A percentile compares a stretch with the other conserved stretches of the same genome.
phyloP scores from a whole-genome alignment of 257 asterid genomes.

The Nicotiana tomentosiformis region DNA sequence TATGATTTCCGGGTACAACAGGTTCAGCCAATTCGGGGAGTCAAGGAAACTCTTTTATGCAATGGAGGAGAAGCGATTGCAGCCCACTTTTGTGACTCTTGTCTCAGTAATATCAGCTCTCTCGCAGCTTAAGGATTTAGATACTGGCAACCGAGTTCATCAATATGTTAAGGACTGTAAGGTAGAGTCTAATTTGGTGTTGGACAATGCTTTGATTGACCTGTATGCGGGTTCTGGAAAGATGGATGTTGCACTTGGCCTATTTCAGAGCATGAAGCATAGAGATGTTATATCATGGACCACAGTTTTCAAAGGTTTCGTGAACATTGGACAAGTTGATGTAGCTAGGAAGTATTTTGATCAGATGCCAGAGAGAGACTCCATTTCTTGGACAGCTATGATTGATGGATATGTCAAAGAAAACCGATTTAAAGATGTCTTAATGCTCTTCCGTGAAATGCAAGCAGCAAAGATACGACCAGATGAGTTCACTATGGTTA shows the following conservation, averaged over 20 bases:
- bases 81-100: conserved; percentile 25
- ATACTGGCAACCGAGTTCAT: conserved; percentile 18
- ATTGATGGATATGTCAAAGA: conserved; percentile 25
- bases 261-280: conserved; percentile 17
- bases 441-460: conserved; percentile 29
- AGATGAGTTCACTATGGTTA: conserved; percentile 28
- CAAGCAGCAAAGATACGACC: conserved; percentile 20
- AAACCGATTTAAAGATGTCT: conserved; percentile 23
- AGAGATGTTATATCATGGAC: conserved; percentile 32
- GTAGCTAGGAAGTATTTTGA: conserved; percentile 23
- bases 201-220: conserved; percentile 21
- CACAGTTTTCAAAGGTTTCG: conserved; percentile 21
- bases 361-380: conserved; percentile 31
- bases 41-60: conserved; percentile 15
- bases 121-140: conserved; percentile 25
- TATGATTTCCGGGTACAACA: conserved; percentile 28
- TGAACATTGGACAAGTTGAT: conserved; percentile 19
- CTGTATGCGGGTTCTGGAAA: conserved; percentile 24
- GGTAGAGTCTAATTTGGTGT: conserved; percentile 14
- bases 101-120: conserved; percentile 24
- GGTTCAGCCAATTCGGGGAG: conserved; percentile 13
- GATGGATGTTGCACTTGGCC: conserved; percentile 18
- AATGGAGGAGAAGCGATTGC: conserved; percentile 20
- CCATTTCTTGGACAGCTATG: conserved; percentile 30
- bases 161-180: conserved; percentile 17